Evolutionary conservation across 1,284 basidiomycete species (phyloP).

Genomic region (Pascua guehoae): DNA sequence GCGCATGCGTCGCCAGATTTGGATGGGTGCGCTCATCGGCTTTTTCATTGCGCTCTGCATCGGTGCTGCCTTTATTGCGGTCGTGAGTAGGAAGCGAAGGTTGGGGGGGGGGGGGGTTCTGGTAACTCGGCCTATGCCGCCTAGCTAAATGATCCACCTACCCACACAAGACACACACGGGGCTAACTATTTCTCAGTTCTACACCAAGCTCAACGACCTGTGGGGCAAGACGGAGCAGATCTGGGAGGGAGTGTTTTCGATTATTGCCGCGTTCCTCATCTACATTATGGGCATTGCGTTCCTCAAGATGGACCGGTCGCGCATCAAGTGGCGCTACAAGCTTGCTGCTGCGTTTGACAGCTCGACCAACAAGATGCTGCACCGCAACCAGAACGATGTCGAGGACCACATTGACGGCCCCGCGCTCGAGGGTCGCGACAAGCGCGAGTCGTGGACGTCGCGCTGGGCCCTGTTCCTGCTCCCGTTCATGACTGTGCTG

Average conservation of each 20-base stretch:
- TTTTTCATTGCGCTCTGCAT: constrained; percentile 71
- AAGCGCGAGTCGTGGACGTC: constrained; percentile 50
- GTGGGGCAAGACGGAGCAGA: constrained; percentile 51
- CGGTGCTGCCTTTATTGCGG: constrained; percentile 54
- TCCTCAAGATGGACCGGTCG: constrained; percentile 62
- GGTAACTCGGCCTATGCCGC: no score
- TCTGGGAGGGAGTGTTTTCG: constrained; percentile 68
- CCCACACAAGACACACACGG: not conserved
- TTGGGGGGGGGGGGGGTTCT: no score
- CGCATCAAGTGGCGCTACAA: constrained; percentile 88
- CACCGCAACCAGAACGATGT: constrained; percentile 12
- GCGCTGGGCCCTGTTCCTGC: constrained; percentile 79
- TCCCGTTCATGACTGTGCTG: constrained; percentile 78
- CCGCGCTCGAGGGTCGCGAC: constrained; percentile 50
- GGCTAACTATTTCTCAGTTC: constrained; percentile 39
- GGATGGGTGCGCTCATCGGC: constrained; percentile 71
- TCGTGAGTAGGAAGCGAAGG: constrained; percentile 35
- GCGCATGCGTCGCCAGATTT: constrained; percentile 60
- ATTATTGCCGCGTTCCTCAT: constrained; percentile 79
- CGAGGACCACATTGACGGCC: constrained; percentile 2
- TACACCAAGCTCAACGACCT: constrained; percentile 56
- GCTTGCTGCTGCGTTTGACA: constrained; percentile 70
- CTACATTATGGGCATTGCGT: constrained; percentile 71
- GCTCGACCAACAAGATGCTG: constrained; percentile 4
- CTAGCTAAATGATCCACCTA: no score